Conservation (phyloP, 75 land plant species). For the Cryptomeria japonica region DNA sequence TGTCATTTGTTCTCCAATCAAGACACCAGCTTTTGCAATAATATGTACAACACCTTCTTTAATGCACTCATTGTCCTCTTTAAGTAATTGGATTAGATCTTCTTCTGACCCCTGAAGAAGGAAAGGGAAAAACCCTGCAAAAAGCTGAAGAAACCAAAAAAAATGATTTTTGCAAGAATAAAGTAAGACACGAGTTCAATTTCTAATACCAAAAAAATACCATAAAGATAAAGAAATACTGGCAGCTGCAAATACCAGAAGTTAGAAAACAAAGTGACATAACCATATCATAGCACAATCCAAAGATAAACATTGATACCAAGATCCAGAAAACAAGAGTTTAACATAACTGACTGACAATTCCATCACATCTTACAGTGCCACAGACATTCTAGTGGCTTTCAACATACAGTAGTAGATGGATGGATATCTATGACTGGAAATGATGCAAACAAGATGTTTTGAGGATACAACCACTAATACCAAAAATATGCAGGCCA, state of each 20-base stretch:
- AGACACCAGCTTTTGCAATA: conserved; percentile 72
- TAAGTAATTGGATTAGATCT: conserved; percentile 57
- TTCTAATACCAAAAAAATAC: neutral
- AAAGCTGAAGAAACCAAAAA: conserved; percentile 38
- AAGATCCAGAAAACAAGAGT: neutral
- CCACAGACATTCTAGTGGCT: neutral
- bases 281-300: neutral
- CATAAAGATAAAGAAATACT: neutral
- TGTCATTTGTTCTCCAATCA: conserved; percentile 57
- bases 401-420: neutral
- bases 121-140: conserved; percentile 59
- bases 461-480: neutral
- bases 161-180: neutral
- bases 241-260: neutral
- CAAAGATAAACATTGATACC: neutral
- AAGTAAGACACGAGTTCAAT: neutral
- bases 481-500: neutral
- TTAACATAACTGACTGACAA: neutral
- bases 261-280: neutral
- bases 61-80: conserved; percentile 65
- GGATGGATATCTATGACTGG: neutral
- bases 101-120: conserved; percentile 62
- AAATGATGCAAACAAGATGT: neutral
- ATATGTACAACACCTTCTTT: conserved; percentile 71
- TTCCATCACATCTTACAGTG: neutral